phyloP scores from a whole-genome alignment of 768 basidiomycete genomes.

The Holtermannia corniformis region DNA sequence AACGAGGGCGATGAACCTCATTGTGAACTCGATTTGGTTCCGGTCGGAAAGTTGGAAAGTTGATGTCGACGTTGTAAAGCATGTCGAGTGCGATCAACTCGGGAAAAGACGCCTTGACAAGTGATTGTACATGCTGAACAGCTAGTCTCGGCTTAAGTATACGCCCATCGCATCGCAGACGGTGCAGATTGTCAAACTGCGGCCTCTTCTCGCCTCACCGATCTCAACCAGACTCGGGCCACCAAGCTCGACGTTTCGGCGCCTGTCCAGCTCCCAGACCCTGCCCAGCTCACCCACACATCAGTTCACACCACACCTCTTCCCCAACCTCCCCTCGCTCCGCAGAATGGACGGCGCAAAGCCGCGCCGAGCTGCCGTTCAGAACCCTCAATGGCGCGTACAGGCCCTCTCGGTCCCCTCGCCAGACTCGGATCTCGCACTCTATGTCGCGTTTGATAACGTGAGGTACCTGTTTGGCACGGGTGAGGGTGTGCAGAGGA shows the following conservation, averaged over 20 bases:
- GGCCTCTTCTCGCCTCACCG: too few relatives aligned
- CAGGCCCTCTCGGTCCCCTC: slow-evolving; percentile 36
- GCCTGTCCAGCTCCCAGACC: too few relatives aligned
- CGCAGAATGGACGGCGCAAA: background rate
- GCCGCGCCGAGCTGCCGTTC: background rate
- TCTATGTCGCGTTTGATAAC: slow-evolving; percentile 64
- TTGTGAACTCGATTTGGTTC: background rate
- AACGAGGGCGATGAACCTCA: too few relatives aligned
- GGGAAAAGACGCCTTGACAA: too few relatives aligned
- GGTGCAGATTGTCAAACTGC: background rate
- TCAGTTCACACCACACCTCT: background rate
- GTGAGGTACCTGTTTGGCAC: slow-evolving; percentile 82
- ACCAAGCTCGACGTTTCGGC: too few relatives aligned
- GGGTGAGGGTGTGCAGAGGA: slow-evolving; percentile 68
- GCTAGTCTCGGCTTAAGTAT: too few relatives aligned
- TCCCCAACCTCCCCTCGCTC: background rate
- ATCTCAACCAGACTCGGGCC: too few relatives aligned
- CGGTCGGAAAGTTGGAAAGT: background rate
- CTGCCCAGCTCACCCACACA: too few relatives aligned
- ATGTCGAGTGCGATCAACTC: too few relatives aligned
- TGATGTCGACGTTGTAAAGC: background rate
- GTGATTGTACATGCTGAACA: too few relatives aligned
- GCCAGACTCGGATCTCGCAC: slow-evolving; percentile 66
- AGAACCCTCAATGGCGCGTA: slow-evolving; percentile 28
- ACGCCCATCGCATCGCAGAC: too few relatives aligned